Evolutionary conservation across 1,139 yeast genomes (phyloP), one percentile per base, ranked within the genome.

Genomic region (Suhomyces kunorum): DNA sequence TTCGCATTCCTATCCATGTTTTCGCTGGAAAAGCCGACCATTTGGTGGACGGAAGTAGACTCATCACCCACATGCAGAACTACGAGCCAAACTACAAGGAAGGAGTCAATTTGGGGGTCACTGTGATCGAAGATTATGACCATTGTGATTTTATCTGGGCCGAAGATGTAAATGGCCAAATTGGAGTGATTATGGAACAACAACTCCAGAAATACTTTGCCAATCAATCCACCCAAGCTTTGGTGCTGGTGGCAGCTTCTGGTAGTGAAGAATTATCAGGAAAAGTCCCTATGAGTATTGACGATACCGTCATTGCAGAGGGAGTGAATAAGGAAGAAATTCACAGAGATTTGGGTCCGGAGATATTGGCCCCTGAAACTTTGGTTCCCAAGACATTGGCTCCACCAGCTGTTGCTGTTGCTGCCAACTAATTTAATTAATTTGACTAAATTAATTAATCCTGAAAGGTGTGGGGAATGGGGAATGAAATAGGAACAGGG

Each of bases 1-100:
- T 81, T 4, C 45, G 53, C 6, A 59, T 69, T 1, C 84, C 87
- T 0, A 65, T 86, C 50, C 65, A 80, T 38, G 58, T 84, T 6
- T 79, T 86, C 48, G 69, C 79, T 8, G 88, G 89, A 1, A 83
- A 71, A 12, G 58, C 64, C 24, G 96, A 87, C 55, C 68, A 66
- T 47, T 66, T 87, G 36, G 95, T 87, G 15, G 81, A 83, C 55
- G 87, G 89, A 0, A 66, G 65, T 24, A 60, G 78, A 39, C 69
- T 87, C 17, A 65, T 68, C 2, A 50, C 72, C 2, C 83, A 81
- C 55, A 70, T 84, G 66, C 57, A 64, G 18, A 58, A 67, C 34
- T 68, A 68, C 47, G 92, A 84, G 56, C 59, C 71, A 0, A 59
- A 61, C 2, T 70, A 68, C 32, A 56, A 62, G 37, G 68, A 63